phyloP scores from a whole-genome alignment of 2,329 filamentous ascomycete species.

The Talaromyces amestolkiae region DNA sequence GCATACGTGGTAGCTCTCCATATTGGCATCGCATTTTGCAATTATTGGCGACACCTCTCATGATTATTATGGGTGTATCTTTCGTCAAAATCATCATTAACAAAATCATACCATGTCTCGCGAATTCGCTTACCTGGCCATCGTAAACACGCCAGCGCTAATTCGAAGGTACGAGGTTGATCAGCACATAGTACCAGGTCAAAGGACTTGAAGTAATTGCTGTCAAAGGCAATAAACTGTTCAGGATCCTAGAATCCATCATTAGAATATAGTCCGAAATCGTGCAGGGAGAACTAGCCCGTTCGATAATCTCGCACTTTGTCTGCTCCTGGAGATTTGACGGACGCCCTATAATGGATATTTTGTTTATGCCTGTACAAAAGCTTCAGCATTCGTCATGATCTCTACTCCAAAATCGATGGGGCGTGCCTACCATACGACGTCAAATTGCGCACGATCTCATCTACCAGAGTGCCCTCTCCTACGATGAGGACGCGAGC shows the following conservation, averaged over 20 bases:
- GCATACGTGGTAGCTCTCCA: neutral
- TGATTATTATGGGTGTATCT: neutral
- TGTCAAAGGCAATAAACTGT: neutral
- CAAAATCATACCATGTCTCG: neutral
- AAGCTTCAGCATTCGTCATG: too few species aligned
- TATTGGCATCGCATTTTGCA: slow-evolving; percentile 1
- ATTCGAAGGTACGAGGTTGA: neutral
- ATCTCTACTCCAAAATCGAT: neutral
- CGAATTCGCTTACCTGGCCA: neutral
- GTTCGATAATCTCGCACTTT: neutral
- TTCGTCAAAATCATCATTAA: neutral
- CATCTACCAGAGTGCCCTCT: neutral
- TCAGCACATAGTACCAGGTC: neutral
- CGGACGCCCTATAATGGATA: neutral
- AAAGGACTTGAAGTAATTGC: neutral
- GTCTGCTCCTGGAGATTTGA: neutral
- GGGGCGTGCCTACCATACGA: neutral
- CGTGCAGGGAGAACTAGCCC: neutral
- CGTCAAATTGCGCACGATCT: neutral
- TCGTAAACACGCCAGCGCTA: neutral
- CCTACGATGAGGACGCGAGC: neutral
- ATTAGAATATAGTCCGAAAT: too few species aligned
- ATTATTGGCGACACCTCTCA: neutral
- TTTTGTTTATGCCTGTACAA: neutral
- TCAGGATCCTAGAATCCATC: neutral